Conservation (phyloP, 1,139 yeast genomes). For the Sugiyamaella grinbergsii region DNA sequence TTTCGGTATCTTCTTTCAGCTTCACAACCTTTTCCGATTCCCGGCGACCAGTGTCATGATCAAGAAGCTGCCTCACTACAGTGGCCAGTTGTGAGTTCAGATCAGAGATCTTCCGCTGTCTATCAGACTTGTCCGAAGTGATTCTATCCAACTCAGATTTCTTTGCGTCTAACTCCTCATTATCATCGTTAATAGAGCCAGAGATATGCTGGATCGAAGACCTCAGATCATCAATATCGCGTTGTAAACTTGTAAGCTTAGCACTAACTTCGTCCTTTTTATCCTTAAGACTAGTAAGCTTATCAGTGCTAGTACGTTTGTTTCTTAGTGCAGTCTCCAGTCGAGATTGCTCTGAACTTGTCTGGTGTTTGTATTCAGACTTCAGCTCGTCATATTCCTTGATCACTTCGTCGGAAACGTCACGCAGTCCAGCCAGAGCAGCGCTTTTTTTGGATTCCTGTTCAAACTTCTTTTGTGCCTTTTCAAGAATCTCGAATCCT, state of each 20-base stretch:
- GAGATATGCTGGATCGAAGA: slow-evolving; percentile 27
- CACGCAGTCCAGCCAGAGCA: slow-evolving; percentile 25
- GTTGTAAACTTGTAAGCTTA: slow-evolving; percentile 30
- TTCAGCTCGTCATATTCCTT: slow-evolving; percentile 63
- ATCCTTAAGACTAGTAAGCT: slow-evolving; percentile 34
- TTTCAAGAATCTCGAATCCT: slow-evolving; percentile 54
- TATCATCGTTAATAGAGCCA: slow-evolving; percentile 40
- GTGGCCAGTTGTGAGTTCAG: slow-evolving; percentile 67
- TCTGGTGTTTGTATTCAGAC: slow-evolving; percentile 48
- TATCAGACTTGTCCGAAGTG: slow-evolving; percentile 51
- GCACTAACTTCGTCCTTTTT: slow-evolving; percentile 35
- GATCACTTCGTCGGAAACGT: slow-evolving; percentile 54
- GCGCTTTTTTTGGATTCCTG: slow-evolving; percentile 44
- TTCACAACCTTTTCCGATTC: slow-evolving; percentile 71
- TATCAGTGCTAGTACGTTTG: slow-evolving; percentile 36
- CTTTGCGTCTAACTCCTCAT: slow-evolving; percentile 44
- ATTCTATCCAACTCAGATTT: slow-evolving; percentile 49
- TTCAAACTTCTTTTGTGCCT: slow-evolving; percentile 51
- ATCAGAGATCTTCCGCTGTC: slow-evolving; percentile 53
- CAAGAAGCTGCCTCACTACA: slow-evolving; percentile 63
- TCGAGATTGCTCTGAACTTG: slow-evolving; percentile 37
- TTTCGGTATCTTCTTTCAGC: slow-evolving; percentile 69
- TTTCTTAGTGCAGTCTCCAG: slow-evolving; percentile 35
- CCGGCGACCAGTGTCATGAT: slow-evolving; percentile 70
- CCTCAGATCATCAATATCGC: slow-evolving; percentile 42